Base-by-base conservation (phyloP, 768 basidiomycete species). In the Trametes sanguinea region DNA sequence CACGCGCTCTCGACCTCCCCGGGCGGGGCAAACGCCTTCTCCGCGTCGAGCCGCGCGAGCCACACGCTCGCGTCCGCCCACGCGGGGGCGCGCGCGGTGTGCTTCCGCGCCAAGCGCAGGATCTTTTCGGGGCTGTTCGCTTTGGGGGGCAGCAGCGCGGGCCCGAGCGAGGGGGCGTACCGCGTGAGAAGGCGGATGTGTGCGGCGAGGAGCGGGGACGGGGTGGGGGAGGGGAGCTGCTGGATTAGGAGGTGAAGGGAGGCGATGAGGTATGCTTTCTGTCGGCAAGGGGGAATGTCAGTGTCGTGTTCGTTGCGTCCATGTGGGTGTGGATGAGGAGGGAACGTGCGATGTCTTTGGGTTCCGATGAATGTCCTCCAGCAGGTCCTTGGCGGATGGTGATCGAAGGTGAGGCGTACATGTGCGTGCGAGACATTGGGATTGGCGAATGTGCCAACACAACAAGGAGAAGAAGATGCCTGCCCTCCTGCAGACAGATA, bases 1-100 rank as follows among this genome's bases (percentile, higher is more conserved):
- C 83, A 85, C 9, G 74, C 74, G 30, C 71, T 69, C 8, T 68
- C 61, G 45, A 75, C 67, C 32, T 70, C 74, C 5, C 61, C 71
- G 65, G 63, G 29, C 29, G 50, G 68, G 13, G 67, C 64, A 52
- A 69, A 71, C 7, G 63, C 63, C 39, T 69, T 57, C 64, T 86
- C 85, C 4, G 77, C 78, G 22, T 74, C 75, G 11, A 89, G 74
- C 30, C 83, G 75, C 14, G 79, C 78, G 11, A 84, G 70, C 85
- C 87, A 89, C 30, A 88, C 76, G 16, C 64, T 64, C 22, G 81
- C 73, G 69, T 44, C 35, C 76, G 76, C 22, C 22, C 22, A 22
- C 22, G 22, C 40, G 68, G 70, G 57, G 71, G 67, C 42, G 32
- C 60, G 62, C 2, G 62, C 62, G 2, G 83, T 80, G 69, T 87